Conservation (phyloP, 2,329 filamentous ascomycete genomes). For the Fusarium paranaense region DNA sequence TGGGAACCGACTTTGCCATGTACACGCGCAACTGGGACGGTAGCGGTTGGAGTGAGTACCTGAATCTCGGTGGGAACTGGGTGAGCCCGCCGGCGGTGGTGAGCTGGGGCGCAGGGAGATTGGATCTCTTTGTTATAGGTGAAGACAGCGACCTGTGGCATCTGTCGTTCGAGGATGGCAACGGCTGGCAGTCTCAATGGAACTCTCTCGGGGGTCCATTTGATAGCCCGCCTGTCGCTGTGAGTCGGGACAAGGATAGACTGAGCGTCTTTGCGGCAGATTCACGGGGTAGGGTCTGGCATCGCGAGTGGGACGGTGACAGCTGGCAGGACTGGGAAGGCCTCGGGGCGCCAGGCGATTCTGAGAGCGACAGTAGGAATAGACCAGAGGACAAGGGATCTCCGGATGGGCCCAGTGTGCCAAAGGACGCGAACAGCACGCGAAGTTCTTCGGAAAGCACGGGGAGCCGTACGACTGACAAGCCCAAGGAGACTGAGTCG, state of each 20-base stretch:
- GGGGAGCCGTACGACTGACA: neutral
- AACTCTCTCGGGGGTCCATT: neutral
- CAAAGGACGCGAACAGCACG: neutral
- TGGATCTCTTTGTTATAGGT: constrained; percentile 46
- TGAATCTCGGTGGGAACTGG: constrained; percentile 42
- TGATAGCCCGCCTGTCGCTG: neutral
- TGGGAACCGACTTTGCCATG: constrained; percentile 34
- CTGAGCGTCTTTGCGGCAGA: neutral
- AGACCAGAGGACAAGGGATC: neutral
- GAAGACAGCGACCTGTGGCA: constrained; percentile 45
- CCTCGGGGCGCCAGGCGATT: neutral
- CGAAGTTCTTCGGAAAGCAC: neutral
- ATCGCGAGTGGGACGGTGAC: neutral
- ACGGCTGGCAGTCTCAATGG: constrained; percentile 36
- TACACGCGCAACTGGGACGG: constrained; percentile 39
- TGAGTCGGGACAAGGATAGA: neutral
- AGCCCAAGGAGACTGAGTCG: neutral
- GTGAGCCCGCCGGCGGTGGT: constrained; percentile 41
- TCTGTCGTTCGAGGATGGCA: constrained; percentile 38
- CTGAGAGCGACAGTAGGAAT: neutral
- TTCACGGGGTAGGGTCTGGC: neutral
- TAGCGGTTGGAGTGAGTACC: constrained; percentile 32
- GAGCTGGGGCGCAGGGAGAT: constrained; percentile 41
- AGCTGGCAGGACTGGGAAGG: neutral
- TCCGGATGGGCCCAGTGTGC: neutral